Base-by-base conservation (phyloP, 306 rosid species). In the Sicyos baderoa region DNA sequence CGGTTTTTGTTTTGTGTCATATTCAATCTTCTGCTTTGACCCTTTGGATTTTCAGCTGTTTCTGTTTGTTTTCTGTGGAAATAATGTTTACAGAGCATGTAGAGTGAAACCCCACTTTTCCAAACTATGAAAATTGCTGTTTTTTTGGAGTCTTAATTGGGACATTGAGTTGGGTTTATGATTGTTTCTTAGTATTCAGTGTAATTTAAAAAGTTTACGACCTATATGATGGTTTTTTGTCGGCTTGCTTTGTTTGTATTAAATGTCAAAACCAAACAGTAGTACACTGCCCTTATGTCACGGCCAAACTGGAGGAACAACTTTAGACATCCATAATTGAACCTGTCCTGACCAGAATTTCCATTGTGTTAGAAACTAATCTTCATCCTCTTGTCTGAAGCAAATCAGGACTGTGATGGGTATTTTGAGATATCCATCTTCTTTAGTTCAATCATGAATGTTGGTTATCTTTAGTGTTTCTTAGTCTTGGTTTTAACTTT, bases 291-390 rank as follows among this genome's bases (percentile, higher is more conserved):
- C 93, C 93, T 71, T 58, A 61, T 78, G 74, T 89, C 86, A 75
- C 87, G 97, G 96, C 35, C 96, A 74, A 79, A 87, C 74, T 79
- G 79, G 83, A 72, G 93, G 80, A 50, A 71, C 25, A 44, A 37
- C 37, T 55, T 35, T 64, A 2, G 74, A 29, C 60, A 66, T 71
- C 49, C 16, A 59, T 64, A 19, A 55, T 55, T 63, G 9, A 42
- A 53, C 2, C 4, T 27, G 70, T 59, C 57, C 29, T 17, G 9
- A 19, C 27, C 9, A 63, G 69, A 42, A 40, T 21, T 18, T n/a
- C 51, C 69, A 18, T 35, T 62, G 52, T 18, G 47, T 35, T 35
- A 44, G 54, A 44, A 18, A 44, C 50, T 44, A 44, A 6, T 64
- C 18, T 64, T 64, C 54, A 64, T 13, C 18, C 5, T 11, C 13